Conservation (phyloP, 108 stramenopile genomes). For the Fistulifera pelliculosa region DNA sequence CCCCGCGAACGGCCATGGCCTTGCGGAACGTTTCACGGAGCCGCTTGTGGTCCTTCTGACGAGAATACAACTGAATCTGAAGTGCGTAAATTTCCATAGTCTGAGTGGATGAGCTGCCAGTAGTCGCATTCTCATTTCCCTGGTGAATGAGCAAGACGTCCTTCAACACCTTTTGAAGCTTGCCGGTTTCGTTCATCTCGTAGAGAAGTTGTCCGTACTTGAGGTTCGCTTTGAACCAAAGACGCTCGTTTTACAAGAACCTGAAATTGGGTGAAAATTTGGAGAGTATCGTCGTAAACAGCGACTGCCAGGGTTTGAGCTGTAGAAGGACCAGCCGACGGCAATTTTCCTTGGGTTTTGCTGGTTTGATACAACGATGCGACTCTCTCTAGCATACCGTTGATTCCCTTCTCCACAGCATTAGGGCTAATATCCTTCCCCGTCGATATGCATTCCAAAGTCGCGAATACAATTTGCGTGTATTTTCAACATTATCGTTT, state of each 20-base stretch:
- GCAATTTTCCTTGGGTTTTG: no score
- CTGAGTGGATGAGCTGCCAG: constrained; percentile 41
- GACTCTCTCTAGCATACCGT: constrained; percentile 85
- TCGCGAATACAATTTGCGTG: constrained; percentile 47
- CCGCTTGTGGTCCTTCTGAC: constrained; percentile 80
- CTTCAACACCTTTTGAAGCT: constrained; percentile 77
- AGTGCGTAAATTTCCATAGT: constrained; percentile 88
- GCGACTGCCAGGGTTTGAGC: constrained; percentile 32
- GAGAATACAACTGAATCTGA: constrained; percentile 85
- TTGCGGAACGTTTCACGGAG: constrained; percentile 76
- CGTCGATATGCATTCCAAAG: constrained; percentile 55
- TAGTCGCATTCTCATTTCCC: constrained; percentile 7
- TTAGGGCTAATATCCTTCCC: constrained; percentile 71
- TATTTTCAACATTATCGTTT: constrained; percentile 26
- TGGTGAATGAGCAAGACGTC: constrained; percentile 33
- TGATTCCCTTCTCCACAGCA: constrained; percentile 88
- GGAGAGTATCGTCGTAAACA: constrained; percentile 69
- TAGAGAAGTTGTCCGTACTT: constrained; percentile 89
- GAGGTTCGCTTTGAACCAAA: constrained; percentile 94
- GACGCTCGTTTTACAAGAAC: constrained; percentile 76
- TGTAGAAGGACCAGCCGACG: neutral
- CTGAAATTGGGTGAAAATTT: constrained; percentile 62
- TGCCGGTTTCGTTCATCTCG: constrained; percentile 80
- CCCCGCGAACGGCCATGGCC: constrained; percentile 84
- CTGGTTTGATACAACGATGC: constrained; percentile 49